These are phyloP conservation scores for Typha latifolia DNA, from an alignment of 176 grass and related monocot species.

Conservation along the genomic window DNA sequence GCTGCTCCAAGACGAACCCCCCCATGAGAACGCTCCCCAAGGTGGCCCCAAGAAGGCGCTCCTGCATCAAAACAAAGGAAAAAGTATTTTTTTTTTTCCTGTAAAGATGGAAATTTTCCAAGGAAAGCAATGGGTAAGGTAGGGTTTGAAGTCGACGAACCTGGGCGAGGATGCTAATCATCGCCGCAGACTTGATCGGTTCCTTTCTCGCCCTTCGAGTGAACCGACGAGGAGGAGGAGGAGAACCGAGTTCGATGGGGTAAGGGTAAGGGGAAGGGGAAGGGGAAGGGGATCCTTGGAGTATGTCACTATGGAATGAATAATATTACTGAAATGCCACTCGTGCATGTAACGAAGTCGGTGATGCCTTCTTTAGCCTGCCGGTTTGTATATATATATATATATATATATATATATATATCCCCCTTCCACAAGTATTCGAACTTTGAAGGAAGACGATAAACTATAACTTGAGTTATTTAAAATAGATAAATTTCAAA, in stretches of 20 bases:
- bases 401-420: no score
- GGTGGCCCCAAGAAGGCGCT: slow-evolving; percentile 32
- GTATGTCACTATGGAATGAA: background rate
- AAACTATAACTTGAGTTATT: no score
- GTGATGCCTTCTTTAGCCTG: no score
- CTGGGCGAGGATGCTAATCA: slow-evolving; percentile 40
- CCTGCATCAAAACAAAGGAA: slow-evolving; percentile 16
- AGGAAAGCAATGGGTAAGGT: background rate
- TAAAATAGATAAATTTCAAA: no score
- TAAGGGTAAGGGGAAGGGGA: no score
- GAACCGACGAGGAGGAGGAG: background rate
- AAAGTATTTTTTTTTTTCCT: background rate
- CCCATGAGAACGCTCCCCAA: slow-evolving; percentile 28
- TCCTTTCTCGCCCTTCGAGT: background rate
- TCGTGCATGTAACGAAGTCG: no score
- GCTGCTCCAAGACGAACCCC: slow-evolving; percentile 27
- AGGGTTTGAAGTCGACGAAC: slow-evolving; percentile 9
- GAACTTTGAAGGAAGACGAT: no score
- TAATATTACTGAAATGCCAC: no score
- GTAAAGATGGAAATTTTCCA: background rate
- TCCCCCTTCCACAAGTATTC: no score
- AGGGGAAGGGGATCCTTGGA: background rate
- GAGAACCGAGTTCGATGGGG: background rate
- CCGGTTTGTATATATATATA: no score
- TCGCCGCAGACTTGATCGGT: slow-evolving; percentile 4